These are phyloP conservation scores for Herpomyces periplanetae DNA, from an alignment of 2,329 filamentous ascomycete genomes.

Conservation along the genomic window DNA sequence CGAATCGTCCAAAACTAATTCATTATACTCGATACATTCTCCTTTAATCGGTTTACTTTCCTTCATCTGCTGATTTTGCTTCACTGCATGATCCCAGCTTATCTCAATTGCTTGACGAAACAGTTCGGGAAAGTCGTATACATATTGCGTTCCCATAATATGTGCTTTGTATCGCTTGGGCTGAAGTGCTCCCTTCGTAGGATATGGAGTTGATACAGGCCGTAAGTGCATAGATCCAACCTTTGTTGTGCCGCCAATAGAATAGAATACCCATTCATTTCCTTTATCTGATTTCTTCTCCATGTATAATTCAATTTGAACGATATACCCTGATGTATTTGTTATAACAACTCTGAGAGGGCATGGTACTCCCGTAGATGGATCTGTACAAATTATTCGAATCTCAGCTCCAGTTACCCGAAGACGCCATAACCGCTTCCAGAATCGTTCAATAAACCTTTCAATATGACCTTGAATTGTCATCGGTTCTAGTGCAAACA, in stretches of 20 bases:
- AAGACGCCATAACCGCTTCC: slow-evolving; percentile 69
- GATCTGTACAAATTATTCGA: slow-evolving; percentile 85
- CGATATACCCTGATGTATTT: slow-evolving; percentile 91
- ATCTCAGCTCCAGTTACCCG: slow-evolving; percentile 93
- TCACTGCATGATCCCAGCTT: slow-evolving; percentile 39
- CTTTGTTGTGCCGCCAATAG: slow-evolving; percentile 74
- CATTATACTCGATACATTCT: slow-evolving; percentile 70
- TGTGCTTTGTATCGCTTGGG: slow-evolving; percentile 98
- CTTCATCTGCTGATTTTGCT: slow-evolving; percentile 28
- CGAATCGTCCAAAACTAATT: slow-evolving; percentile 72
- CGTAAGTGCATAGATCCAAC: slow-evolving; percentile 80
- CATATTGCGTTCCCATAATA: slow-evolving; percentile 93
- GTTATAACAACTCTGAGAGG: slow-evolving; percentile 83
- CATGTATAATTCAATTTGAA: slow-evolving; percentile 85
- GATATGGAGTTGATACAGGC: slow-evolving; percentile 61
- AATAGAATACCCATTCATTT: slow-evolving; percentile 80
- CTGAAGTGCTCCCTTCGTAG: slow-evolving; percentile 92
- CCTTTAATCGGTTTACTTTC: slow-evolving; percentile 48
- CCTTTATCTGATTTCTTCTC: slow-evolving; percentile 94
- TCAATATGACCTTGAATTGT: slow-evolving; percentile 76
- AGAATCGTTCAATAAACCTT: slow-evolving; percentile 85
- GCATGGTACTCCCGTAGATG: slow-evolving; percentile 39
- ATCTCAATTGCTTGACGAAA: slow-evolving; percentile 95
- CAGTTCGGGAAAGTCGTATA: slow-evolving; percentile 96
- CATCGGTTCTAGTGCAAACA: slow-evolving; percentile 58